A percentile compares a stretch with the other conserved stretches of the same genome.
Evolutionary conservation across 805 yeast genomes (phyloP).

Genomic region (Metschnikowia amazonensis): DNA sequence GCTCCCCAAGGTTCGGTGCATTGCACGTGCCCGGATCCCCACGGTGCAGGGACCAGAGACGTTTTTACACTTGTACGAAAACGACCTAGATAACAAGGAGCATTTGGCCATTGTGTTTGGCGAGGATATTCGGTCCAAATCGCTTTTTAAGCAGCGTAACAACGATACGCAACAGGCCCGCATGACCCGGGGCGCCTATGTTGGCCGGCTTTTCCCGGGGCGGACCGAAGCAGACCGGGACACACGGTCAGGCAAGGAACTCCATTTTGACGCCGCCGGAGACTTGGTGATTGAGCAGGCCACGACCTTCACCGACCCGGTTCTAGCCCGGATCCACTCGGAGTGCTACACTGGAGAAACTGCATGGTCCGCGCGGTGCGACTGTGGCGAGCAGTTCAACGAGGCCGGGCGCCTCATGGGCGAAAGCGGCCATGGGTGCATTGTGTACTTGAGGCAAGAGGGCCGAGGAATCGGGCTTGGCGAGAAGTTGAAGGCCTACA

Average conservation of each 20-base stretch:
- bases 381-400: constrained; percentile 98
- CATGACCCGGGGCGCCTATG: constrained; percentile 98
- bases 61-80: constrained; percentile 82
- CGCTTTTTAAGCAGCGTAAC: constrained; percentile 57
- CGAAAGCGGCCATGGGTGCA: constrained; percentile 81
- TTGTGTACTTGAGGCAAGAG: constrained; percentile 93
- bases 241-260: constrained; percentile 20
- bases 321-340: constrained; percentile 85
- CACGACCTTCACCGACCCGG: constrained; percentile 34
- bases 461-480: constrained; percentile 99
- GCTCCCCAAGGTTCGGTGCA: constrained; percentile 77
- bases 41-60: constrained; percentile 94
- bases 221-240: constrained; percentile 66
- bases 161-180: constrained; percentile 86
- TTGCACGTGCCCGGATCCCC: constrained; percentile 94
- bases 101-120: constrained; percentile 97
- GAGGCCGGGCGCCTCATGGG: constrained; percentile 97
- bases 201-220: constrained; percentile 88
- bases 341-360: constrained; percentile 99
- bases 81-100: constrained; percentile 84
- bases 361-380: constrained; percentile 98
- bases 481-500: constrained; percentile 94
- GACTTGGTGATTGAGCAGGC: constrained; percentile 20
- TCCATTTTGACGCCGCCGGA: constrained; percentile 34
- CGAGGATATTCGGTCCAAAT: constrained; percentile 75